Evolutionary conservation across 805 yeast genomes (phyloP), one percentile per base, ranked within the genome.

Genomic region (Yamadazyma akitaensis): DNA sequence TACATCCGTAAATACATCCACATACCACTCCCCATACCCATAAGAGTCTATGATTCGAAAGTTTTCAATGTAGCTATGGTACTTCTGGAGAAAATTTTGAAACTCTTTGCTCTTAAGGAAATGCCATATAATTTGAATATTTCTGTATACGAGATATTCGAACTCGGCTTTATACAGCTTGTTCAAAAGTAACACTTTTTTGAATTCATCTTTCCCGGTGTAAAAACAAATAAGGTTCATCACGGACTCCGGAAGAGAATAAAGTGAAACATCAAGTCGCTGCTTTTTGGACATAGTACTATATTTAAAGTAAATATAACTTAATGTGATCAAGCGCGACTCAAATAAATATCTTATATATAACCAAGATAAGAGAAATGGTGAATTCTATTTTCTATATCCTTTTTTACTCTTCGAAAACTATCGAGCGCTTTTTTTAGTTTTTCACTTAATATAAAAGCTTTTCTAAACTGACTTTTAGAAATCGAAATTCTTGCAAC

Each of bases 1-100:
- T 10, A 63, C 39, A 5, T 51, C 49, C n/a, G 57, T 50, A 47
- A 51, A 58, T 19, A 68, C 43, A 47, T 66, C 68, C 10, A 59
- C 47, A 43, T 67, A 68, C 67, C 72, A 68, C 45, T 68, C 73
- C 1, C 70, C 70, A 47, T 59, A 65, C 2, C 69, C 59, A 42
- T 62, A 63, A 46, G 54, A 56, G 43, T 68, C 67, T 5, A 50
- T 49, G 9, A 67, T 61, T 36, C 70, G 54, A 42, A 71, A 38
- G 50, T 61, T 50, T 13, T 51, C 43, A n/a, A 68, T 46, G 37
- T 48, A 32, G 36, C 46, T 21, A 44, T 47, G 14, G 37, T 52
- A 47, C 13, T 47, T 40, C 5, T 28, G 19, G 11, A 58, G 13
- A 37, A 54, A 50, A 14, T 37, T 16, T n/a, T 42, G 39, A 33